phyloP scores from a whole-genome alignment of 208 protist species.

The Crithidia acanthocephali region DNA sequence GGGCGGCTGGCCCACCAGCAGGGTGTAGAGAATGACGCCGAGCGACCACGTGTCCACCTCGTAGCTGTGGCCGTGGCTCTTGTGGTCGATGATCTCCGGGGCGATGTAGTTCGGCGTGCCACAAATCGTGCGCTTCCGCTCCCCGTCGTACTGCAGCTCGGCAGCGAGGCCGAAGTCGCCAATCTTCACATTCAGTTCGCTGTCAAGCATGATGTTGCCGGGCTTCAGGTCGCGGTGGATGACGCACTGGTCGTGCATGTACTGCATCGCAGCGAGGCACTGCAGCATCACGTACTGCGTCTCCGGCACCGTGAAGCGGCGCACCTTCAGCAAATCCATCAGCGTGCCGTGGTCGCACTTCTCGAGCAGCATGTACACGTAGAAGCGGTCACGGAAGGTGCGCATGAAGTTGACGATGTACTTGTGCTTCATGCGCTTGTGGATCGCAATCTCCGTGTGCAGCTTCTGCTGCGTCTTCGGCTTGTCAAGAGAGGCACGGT shows the following conservation, averaged over 20 bases:
- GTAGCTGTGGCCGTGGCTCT: conserved; percentile 94
- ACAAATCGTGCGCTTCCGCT: conserved; percentile 96
- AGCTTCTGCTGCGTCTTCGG: conserved; percentile 96
- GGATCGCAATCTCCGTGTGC: conserved; percentile 98
- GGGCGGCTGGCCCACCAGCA: conserved; percentile 97
- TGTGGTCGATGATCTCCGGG: conserved; percentile 91
- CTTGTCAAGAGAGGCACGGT: conserved; percentile 93
- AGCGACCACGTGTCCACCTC: conserved; percentile 99
- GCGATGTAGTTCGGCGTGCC: conserved; percentile 98
- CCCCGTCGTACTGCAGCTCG: conserved; percentile 89
- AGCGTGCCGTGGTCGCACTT: conserved; percentile 96
- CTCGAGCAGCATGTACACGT: conserved; percentile 99
- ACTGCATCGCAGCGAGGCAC: conserved; percentile 92
- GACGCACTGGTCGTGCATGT: conserved; percentile 95
- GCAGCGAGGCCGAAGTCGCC: conserved; percentile 96
- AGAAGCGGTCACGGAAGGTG: conserved; percentile 97
- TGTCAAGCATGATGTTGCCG: conserved; percentile 96
- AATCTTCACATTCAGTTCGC: conserved; percentile 91
- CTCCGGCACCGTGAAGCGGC: conserved; percentile 93
- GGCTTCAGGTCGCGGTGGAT: conserved; percentile 98
- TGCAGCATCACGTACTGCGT: conserved; percentile 95
- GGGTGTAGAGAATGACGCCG: conserved; percentile 98
- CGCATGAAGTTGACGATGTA: conserved; percentile 97
- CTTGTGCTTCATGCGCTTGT: conserved; percentile 94
- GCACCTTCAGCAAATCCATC: conserved; percentile 96